Base-by-base conservation (phyloP, 2,329 filamentous ascomycete genomes). In the Colletotrichum eremochloae region DNA sequence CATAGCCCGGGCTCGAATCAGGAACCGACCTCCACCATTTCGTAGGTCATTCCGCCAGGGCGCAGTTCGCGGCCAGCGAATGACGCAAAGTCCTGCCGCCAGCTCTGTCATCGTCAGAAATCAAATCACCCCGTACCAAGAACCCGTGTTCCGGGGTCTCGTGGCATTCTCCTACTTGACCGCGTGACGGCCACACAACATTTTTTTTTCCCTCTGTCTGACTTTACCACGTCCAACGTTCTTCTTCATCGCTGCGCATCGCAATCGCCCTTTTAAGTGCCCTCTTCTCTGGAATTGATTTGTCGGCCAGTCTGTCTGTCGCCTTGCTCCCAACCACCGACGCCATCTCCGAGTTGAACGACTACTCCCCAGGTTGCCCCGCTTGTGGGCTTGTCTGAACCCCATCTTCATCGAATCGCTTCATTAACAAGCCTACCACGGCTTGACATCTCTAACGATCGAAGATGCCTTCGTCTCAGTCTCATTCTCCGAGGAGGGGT, bases 121-220 rank as follows among this genome's bases (percentile, higher is more conserved):
- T 73, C 71, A 52, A 67, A 57, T 61, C 71, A 67, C 62, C 50
- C 63, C 20, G 62, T 67, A 71, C 62, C 56, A 58, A 57, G 63
- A 66, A 62, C 62, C 68, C 50, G 67, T 58, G 38, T 48, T 53
- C 57, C 42, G 46, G 44, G 63, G 73, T 75, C 73, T 75, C 73
- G 73, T 75, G 73, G 73, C 73, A 64, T 74, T 65, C 62, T 68
- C 73, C 68, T 65, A 75, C 73, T 74, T 75, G 73, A 74, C 71
- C 73, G 67, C 71, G 63, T 75, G 73, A 74, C 73, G 52, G 44
- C 55, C 55, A 36, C 72, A 55, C 72, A 61, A 40, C 50, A 53
- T 29, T 38, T 63, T 42, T 68, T 63, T 72, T 58, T 48, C 53
- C 63, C 58, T 52, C 55, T 68, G 58, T 63, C 71, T 55, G 57